Evolutionary conservation across 148 eudicot species (phyloP).

Genomic region (Rhododendron griersonianum): DNA sequence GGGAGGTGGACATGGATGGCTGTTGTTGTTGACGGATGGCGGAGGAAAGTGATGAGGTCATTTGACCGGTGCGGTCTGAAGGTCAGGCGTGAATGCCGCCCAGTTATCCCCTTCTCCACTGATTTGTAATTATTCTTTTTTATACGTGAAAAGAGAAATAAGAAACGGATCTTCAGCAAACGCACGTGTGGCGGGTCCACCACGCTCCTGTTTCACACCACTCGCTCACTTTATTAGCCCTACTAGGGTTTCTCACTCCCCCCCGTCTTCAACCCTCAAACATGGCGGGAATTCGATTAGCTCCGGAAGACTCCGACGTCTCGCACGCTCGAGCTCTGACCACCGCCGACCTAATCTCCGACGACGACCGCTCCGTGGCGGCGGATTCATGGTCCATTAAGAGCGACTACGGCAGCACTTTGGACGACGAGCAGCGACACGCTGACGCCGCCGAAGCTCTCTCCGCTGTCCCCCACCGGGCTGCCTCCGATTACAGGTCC

Average conservation of each 20-base stretch:
- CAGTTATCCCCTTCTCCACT: too few species aligned
- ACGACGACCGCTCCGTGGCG: slow-evolving; percentile 91
- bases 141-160: too few species aligned
- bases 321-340: slow-evolving; percentile 49
- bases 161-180: too few species aligned
- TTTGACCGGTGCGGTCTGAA: not conserved
- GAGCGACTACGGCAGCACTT: slow-evolving; percentile 93
- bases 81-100: not conserved
- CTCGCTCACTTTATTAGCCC: not conserved
- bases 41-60: not conserved
- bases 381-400: slow-evolving; percentile 98
- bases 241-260: not conserved
- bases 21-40: not conserved
- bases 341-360: slow-evolving; percentile 78
- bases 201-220: not conserved
- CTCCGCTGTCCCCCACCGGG: slow-evolving; percentile 52
- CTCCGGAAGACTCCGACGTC: slow-evolving; percentile 62
- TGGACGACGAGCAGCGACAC: slow-evolving; percentile 95
- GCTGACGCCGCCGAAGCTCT: slow-evolving; percentile 97
- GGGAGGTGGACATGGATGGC: slow-evolving; percentile 41
- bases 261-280: not conserved
- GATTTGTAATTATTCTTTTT: too few species aligned
- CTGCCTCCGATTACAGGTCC: slow-evolving; percentile 86
- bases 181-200: not conserved
- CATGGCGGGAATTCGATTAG: slow-evolving; percentile 78